Evolutionary conservation across 202 grass and related monocot genomes (phyloP).

Genomic region (Zizania palustris): DNA sequence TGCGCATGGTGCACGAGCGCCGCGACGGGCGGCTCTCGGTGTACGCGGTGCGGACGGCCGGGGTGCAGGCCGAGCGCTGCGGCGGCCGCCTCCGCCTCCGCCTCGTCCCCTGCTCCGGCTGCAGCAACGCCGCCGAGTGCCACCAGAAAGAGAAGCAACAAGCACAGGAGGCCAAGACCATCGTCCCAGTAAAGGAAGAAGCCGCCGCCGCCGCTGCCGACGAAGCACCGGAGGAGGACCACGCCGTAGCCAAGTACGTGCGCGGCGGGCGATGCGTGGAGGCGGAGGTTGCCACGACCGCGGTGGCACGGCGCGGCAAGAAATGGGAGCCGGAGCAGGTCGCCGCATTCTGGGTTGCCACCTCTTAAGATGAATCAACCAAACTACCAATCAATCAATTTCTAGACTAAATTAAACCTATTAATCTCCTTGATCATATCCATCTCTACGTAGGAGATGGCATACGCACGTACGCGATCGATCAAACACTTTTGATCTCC

Average conservation of each 20-base stretch:
- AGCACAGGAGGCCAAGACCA: conserved; percentile 8
- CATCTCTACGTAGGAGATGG: conserved; percentile 27
- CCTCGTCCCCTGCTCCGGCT: conserved; percentile 15
- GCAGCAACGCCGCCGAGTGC: conserved; percentile 26
- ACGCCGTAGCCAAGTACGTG: conserved; percentile 36
- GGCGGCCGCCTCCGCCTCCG: conserved; percentile 61
- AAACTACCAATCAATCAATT: background rate
- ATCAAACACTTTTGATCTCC: background rate
- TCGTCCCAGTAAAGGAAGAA: background rate
- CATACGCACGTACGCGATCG: background rate
- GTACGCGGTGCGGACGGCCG: conserved; percentile 44
- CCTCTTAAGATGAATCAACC: conserved; percentile 10
- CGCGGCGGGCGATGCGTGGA: conserved; percentile 44
- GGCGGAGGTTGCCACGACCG: conserved; percentile 17
- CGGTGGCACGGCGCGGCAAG: background rate
- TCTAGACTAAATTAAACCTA: conserved; percentile 3
- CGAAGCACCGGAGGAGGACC: background rate
- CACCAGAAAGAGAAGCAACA: background rate
- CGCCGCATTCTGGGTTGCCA: conserved; percentile 50
- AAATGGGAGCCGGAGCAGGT: conserved; percentile 52
- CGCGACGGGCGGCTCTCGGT: conserved; percentile 63
- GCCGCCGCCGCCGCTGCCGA: background rate
- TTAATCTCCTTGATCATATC: conserved; percentile 11
- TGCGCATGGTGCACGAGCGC: conserved; percentile 59
- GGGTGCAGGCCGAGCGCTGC: conserved; percentile 57